phyloP scores from a whole-genome alignment of 2,329 filamentous ascomycete species.

The Epichloe aotearoae region DNA sequence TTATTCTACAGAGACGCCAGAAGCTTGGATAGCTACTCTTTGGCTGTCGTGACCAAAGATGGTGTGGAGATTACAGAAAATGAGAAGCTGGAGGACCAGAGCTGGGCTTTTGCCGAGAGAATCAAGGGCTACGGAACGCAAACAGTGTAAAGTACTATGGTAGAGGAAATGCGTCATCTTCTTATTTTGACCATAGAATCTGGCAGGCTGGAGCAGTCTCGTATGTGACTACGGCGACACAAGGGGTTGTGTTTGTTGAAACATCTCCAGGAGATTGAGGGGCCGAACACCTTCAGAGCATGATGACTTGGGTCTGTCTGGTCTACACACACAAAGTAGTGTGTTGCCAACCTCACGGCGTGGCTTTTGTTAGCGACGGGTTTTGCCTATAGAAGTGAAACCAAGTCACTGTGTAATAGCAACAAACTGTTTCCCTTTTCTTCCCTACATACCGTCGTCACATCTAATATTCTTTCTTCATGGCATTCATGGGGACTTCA shows the following conservation, averaged over 20 bases:
- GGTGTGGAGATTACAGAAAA: slow-evolving; percentile 75
- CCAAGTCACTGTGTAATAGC: neutral
- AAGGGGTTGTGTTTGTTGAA: no score
- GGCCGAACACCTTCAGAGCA: no score
- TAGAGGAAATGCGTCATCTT: neutral
- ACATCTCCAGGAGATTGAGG: no score
- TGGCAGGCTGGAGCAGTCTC: neutral
- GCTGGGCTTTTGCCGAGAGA: slow-evolving; percentile 93
- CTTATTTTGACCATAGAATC: neutral
- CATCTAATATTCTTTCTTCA: neutral
- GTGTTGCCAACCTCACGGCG: no score
- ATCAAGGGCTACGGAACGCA: slow-evolving; percentile 95
- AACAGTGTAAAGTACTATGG: slow-evolving; percentile 26
- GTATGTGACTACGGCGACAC: no score
- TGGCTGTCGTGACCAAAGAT: slow-evolving; percentile 79
- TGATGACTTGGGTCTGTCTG: no score
- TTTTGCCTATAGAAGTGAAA: neutral
- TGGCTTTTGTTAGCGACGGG: no score
- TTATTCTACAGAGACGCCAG: slow-evolving; percentile 94
- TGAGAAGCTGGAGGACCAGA: slow-evolving; percentile 86
- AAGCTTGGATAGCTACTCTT: slow-evolving; percentile 80
- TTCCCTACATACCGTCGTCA: neutral
- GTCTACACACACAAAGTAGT: no score
- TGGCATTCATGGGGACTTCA: neutral
- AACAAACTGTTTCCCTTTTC: neutral